These are phyloP conservation scores for Hypoxylon sp. DNA, from an alignment of 2,329 filamentous ascomycete species.

Conservation along the genomic window DNA sequence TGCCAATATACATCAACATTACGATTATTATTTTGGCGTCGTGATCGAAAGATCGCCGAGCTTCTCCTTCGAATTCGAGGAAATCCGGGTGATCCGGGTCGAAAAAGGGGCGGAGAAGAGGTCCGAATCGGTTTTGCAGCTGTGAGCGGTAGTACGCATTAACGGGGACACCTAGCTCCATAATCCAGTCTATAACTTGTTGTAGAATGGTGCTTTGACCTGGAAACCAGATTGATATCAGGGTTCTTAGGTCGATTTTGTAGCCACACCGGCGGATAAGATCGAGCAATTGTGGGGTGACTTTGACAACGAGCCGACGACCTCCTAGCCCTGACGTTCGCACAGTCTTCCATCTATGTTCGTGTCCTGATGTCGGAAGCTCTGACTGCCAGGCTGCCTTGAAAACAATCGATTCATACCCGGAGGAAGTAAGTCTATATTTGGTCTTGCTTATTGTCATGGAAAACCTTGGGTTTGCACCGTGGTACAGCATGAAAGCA, in stretches of 20 bases:
- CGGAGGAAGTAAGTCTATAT: background rate
- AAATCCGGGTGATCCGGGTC: slow-evolving; percentile 20
- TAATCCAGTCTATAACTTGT: slow-evolving; percentile 32
- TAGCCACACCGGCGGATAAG: background rate
- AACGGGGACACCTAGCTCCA: slow-evolving; percentile 19
- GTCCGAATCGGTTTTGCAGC: slow-evolving; percentile 22
- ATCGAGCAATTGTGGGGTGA: background rate
- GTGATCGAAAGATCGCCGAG: background rate
- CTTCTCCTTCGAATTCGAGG: background rate
- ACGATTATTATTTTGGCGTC: no score
- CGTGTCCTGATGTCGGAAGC: background rate
- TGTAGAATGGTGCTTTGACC: slow-evolving; percentile 7
- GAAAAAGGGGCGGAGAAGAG: slow-evolving; percentile 26
- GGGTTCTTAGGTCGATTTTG: slow-evolving; percentile 3
- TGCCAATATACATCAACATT: no score
- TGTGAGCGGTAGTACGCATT: slow-evolving; percentile 13
- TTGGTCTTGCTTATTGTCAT: background rate
- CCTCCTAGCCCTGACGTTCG: background rate
- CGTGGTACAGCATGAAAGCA: slow-evolving; percentile 27
- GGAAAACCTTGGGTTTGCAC: slow-evolving; percentile 25
- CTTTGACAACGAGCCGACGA: background rate
- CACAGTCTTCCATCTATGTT: background rate
- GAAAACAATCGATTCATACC: background rate
- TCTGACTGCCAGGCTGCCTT: slow-evolving; percentile 3
- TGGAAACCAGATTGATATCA: slow-evolving; percentile 27